A percentile compares a stretch with the other conserved stretches of the same genome.
These are phyloP conservation scores for Rosa rugosa DNA, from an alignment of 306 rosid genomes.

Conservation along the genomic window DNA sequence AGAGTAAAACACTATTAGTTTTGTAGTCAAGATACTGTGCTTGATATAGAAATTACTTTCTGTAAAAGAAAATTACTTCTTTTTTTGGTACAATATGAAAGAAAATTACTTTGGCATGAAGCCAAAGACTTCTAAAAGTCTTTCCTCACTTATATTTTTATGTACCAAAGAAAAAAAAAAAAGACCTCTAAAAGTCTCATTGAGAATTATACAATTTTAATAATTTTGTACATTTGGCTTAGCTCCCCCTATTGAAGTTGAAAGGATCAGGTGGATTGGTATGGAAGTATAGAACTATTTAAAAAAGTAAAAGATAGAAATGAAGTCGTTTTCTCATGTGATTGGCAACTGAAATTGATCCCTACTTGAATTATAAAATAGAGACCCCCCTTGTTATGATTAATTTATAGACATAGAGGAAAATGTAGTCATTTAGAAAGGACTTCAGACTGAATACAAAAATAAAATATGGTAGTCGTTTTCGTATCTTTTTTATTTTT, in stretches of 20 bases:
- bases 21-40: not conserved
- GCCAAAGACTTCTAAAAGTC: not conserved
- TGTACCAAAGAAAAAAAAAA: too few relatives aligned
- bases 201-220: not conserved
- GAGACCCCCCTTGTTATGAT: not conserved
- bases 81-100: not conserved
- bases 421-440: not conserved
- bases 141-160: too few relatives aligned
- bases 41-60: not conserved
- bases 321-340: not conserved
- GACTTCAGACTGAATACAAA: not conserved
- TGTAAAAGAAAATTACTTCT: not conserved
- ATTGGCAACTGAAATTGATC: too few relatives aligned
- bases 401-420: not conserved
- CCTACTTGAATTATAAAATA: too few relatives aligned
- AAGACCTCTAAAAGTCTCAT: not conserved
- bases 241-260: not conserved
- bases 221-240: not conserved
- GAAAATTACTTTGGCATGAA: not conserved
- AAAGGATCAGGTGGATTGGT: not conserved
- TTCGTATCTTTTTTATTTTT: not conserved
- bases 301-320: not conserved
- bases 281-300: not conserved
- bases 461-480: not conserved
- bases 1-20: not conserved